Evolutionary conservation across 2,329 filamentous ascomycete genomes (phyloP).

Genomic region (Exophiala sideris): DNA sequence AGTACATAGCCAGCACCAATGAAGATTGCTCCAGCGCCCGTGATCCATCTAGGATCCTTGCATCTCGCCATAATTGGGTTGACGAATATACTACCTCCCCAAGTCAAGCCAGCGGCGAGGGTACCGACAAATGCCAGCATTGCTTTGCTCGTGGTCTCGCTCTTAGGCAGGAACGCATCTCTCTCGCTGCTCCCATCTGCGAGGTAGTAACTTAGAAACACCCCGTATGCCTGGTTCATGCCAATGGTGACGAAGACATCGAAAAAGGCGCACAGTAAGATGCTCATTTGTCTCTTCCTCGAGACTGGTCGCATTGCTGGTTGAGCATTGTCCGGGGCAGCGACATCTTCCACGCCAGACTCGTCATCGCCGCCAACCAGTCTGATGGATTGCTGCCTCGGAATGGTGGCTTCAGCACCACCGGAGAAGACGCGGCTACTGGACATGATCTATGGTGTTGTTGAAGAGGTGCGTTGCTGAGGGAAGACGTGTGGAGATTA

Average conservation of each 20-base stretch:
- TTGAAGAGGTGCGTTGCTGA: no score
- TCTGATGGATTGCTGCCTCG: constrained; percentile 6
- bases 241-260: constrained; percentile 49
- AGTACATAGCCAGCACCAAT: constrained; percentile 45
- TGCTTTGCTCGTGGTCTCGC: constrained; percentile 38
- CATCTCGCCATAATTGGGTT: constrained; percentile 48
- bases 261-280: constrained; percentile 44
- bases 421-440: background rate
- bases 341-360: constrained; percentile 8
- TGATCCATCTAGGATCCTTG: constrained; percentile 39
- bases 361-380: constrained; percentile 14
- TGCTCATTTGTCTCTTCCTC: constrained; percentile 41
- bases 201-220: constrained; percentile 51
- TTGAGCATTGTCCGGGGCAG: constrained; percentile 18
- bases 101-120: constrained; percentile 48
- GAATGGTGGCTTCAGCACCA: background rate
- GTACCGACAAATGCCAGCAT: constrained; percentile 50
- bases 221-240: constrained; percentile 50
- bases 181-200: constrained; percentile 31
- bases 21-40: constrained; percentile 40
- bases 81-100: constrained; percentile 49
- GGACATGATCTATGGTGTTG: no score
- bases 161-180: constrained; percentile 39
- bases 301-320: constrained; percentile 36
- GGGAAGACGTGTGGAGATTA: no score